Evolutionary conservation across 1,284 basidiomycete species (phyloP), one percentile per base, ranked within the genome.

Genomic region (Puccinia novopanici): DNA sequence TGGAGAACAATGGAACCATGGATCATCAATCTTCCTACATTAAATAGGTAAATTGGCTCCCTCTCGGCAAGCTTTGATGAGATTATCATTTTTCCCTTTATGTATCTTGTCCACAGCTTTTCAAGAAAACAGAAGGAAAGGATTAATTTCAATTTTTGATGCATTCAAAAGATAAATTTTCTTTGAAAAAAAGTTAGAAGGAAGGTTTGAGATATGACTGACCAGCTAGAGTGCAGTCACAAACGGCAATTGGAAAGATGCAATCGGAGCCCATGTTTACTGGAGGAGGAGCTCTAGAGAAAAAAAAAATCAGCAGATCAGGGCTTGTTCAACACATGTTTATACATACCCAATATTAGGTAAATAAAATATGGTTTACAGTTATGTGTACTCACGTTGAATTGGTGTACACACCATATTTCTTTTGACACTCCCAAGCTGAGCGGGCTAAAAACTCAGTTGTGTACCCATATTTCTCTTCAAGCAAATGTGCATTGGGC

Each of bases 351-450:
- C 34, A 2, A 34, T 34, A 34, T 34, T 34, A 4, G 34, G 34
- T 1, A 48, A 67, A 67, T 10, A 27, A 27, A 54, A 50, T 8
- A 65, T 5, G 6, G 37, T 45, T 17, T 10, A 34, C 34, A 34
- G 34, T 34, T 34, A 34, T 34, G 34, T 34, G 34, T 34, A 30
- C 67, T 79, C 48, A 79, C 76, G 34, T 71, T 54, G 67, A 57
- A 24, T 70, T 63, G 27, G 76, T 79, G 55, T 79, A 79, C 19
- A 79, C 24, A 22, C 76, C 76, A 50, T 79, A 79, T 71, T 79
- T 79, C 45, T 79, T 79, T 57, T 79, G 76, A 71, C 76, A 79
- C 30, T 79, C 76, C 76, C 76, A 79, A 48, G 76, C 76, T 19
- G 52, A 59, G 19, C 52, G 55, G 17, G 76, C 42, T 22, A 79